Conservation (phyloP, 2,329 filamentous ascomycete genomes). For the Aspergillus spinulosporus region DNA sequence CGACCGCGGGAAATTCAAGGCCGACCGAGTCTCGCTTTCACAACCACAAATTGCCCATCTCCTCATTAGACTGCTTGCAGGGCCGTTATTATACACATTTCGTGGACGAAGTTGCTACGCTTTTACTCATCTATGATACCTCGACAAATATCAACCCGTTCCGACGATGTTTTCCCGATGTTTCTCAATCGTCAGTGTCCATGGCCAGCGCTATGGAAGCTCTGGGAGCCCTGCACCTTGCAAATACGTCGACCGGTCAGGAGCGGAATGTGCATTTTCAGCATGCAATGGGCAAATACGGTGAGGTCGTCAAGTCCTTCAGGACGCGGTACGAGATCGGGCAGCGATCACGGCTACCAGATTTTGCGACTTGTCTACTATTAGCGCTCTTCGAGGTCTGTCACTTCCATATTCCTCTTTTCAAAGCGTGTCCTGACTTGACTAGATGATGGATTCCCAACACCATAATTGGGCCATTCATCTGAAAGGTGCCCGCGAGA, state of each 20-base stretch:
- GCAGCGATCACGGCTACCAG: slow-evolving; percentile 28
- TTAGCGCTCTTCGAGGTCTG: slow-evolving; percentile 38
- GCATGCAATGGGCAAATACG: slow-evolving; percentile 42
- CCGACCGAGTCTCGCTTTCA: slow-evolving; percentile 16
- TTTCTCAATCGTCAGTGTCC: slow-evolving; percentile 36
- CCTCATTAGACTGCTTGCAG: slow-evolving; percentile 27
- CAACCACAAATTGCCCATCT: slow-evolving; percentile 18
- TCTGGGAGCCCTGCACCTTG: slow-evolving; percentile 43
- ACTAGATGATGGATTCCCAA: slow-evolving; percentile 42
- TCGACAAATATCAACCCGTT: slow-evolving; percentile 41
- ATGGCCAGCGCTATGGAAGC: slow-evolving; percentile 43
- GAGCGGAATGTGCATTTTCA: slow-evolving; percentile 39
- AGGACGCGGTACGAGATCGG: slow-evolving; percentile 29
- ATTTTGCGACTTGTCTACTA: slow-evolving; percentile 39
- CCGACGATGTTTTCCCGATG: slow-evolving; percentile 35
- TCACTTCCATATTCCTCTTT: neutral
- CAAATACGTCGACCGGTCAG: slow-evolving; percentile 37
- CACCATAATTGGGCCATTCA: slow-evolving; percentile 42
- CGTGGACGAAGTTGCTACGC: slow-evolving; percentile 35
- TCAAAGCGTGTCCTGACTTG: slow-evolving; percentile 8
- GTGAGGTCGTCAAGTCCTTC: slow-evolving; percentile 38
- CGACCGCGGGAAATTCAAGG: neutral
- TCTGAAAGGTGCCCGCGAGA: slow-evolving; percentile 41
- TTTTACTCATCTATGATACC: slow-evolving; percentile 40
- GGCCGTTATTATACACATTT: slow-evolving; percentile 41